Conservation (phyloP, 371 early-diverging fungal species). For the Coemansia sp. region DNA sequence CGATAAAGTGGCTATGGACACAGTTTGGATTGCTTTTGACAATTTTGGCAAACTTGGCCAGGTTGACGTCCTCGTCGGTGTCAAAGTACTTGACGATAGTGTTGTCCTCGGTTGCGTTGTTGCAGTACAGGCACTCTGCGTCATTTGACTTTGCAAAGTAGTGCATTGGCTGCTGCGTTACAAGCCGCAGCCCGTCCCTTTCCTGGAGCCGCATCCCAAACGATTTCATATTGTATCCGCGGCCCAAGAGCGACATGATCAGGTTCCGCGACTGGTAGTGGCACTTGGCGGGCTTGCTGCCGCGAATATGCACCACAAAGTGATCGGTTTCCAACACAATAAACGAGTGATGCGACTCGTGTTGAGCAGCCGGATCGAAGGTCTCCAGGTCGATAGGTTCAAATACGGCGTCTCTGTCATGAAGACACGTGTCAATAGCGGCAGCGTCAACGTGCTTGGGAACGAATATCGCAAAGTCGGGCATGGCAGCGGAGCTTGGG, state of each 20-base stretch:
- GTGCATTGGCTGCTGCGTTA: constrained; percentile 3
- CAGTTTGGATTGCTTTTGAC: constrained; percentile 5
- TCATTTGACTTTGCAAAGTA: constrained; percentile 5
- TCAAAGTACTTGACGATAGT: constrained; percentile 16
- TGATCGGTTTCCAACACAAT: constrained; percentile 9
- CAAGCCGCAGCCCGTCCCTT: background rate
- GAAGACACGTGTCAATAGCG: constrained; percentile 6
- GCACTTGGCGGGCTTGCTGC: constrained; percentile 2
- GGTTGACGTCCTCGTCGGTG: constrained; percentile 1
- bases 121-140: background rate
- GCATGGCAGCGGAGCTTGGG: background rate
- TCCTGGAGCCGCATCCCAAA: background rate
- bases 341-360: background rate
- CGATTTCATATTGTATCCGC: background rate
- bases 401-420: background rate
- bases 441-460: constrained; percentile 10
- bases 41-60: constrained; percentile 3
- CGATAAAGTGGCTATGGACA: constrained; percentile 3
- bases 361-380: constrained; percentile 4
- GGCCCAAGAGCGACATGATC: background rate
- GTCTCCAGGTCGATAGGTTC: constrained; percentile 2
- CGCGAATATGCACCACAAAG: constrained; percentile 1
- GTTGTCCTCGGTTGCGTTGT: constrained; percentile 4
- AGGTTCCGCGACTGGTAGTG: constrained; percentile 8
- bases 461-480: background rate